A percentile compares a stretch with the other conserved stretches of the same genome.
phyloP scores from a whole-genome alignment of 805 yeast genomes.

The Candida coleopterorum region DNA sequence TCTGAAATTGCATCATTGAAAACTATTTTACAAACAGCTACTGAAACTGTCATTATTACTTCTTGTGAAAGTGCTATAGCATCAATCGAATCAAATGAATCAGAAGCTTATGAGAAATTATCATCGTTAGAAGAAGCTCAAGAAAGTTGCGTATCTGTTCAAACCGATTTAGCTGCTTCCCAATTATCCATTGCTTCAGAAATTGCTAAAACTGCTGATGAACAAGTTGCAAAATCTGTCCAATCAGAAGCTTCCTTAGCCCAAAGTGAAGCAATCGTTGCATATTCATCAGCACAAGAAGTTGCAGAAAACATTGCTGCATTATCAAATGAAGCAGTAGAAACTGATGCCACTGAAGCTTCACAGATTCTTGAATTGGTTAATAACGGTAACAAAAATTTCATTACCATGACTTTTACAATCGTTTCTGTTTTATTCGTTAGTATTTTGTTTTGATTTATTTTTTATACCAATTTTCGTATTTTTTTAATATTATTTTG shows the following conservation, averaged over 20 bases:
- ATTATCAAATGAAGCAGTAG: background rate
- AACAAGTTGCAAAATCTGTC: background rate
- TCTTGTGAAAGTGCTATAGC: constrained; percentile 5
- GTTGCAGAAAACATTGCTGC: background rate
- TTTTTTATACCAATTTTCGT: too few relatives aligned
- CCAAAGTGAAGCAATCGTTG: constrained; percentile 3
- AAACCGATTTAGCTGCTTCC: background rate
- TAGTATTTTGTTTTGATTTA: background rate
- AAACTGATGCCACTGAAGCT: background rate
- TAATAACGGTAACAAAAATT: constrained; percentile 1
- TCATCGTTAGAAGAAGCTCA: constrained; percentile 1
- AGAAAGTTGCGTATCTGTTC: constrained; percentile 1
- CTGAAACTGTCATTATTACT: constrained; percentile 3
- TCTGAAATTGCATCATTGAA: constrained; percentile 7
- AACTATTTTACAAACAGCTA: constrained; percentile 4
- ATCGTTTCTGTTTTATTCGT: background rate
- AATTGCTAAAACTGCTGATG: background rate
- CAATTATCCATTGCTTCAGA: constrained; percentile 7
- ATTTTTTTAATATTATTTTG: too few relatives aligned
- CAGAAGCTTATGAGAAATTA: constrained; percentile 6
- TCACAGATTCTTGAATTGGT: background rate
- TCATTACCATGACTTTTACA: constrained; percentile 3
- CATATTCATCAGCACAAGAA: constrained; percentile 1
- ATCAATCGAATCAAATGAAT: constrained; percentile 5
- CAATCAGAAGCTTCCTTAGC: constrained; percentile 5